Conservation (phyloP, 352 stramenopile genomes). For the Blastocystis hominis region DNA sequence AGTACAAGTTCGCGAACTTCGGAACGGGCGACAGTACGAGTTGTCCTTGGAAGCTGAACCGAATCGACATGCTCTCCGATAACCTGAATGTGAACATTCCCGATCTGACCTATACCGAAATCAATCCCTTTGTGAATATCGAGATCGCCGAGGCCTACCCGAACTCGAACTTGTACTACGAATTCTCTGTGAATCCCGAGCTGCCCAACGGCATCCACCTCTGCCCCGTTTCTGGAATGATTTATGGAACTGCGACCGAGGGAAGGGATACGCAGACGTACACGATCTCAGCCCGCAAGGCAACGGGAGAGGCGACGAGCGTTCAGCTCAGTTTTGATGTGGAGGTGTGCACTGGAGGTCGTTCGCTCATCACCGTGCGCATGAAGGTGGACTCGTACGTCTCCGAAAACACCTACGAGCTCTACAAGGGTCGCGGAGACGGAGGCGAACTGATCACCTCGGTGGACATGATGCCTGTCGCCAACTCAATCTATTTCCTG, state of each 20-base stretch:
- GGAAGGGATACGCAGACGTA: background rate
- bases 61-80: background rate
- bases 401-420: background rate
- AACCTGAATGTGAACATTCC: background rate
- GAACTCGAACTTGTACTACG: background rate
- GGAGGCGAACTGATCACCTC: background rate
- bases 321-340: background rate
- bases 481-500: background rate
- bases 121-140: background rate
- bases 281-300: conserved; percentile 23
- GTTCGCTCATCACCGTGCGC: background rate
- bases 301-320: background rate
- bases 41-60: background rate
- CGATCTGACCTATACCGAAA: background rate
- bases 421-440: background rate
- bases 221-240: background rate
- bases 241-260: conserved; percentile 26
- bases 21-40: background rate
- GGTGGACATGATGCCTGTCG: background rate
- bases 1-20: background rate
- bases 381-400: background rate
- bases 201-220: background rate
- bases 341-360: background rate
- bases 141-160: conserved; percentile 41
- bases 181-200: background rate